Conservation (phyloP, 768 basidiomycete species). For the Dacryopinax primogenitus region DNA sequence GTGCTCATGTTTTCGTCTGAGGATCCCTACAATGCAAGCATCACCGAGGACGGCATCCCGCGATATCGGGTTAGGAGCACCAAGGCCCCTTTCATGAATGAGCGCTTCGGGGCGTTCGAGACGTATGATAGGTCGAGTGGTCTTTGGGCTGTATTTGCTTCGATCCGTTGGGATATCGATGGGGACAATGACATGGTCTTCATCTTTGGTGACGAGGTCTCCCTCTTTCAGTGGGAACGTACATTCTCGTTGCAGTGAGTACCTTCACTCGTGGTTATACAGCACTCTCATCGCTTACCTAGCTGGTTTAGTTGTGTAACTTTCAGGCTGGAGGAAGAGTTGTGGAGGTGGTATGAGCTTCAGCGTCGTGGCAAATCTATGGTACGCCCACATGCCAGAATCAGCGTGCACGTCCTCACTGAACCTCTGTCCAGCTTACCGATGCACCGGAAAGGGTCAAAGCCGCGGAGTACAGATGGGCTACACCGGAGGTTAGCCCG, state of each 20-base stretch:
- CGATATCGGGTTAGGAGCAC: neutral
- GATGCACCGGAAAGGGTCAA: neutral
- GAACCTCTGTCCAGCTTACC: neutral
- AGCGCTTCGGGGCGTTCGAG: neutral
- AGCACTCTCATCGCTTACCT: neutral
- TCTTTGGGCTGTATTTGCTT: neutral
- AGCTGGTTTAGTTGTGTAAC: slow-evolving; percentile 7
- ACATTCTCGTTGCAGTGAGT: neutral
- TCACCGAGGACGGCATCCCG: slow-evolving; percentile 1
- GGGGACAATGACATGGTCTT: neutral
- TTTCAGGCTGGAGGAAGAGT: neutral
- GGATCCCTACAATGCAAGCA: slow-evolving; percentile 9
- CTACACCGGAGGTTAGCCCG: neutral
- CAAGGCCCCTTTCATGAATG: neutral
- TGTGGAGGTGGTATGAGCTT: slow-evolving; percentile 2
- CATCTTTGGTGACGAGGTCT: neutral
- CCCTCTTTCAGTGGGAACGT: neutral
- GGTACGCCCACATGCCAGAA: neutral
- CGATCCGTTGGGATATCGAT: neutral
- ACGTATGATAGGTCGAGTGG: neutral
- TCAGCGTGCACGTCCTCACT: neutral
- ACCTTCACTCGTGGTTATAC: no score
- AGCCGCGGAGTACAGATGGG: neutral
- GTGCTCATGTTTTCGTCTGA: slow-evolving; percentile 1
- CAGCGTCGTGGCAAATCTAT: neutral